phyloP scores from a whole-genome alignment of 2,329 filamentous ascomycete genomes.

The Magnaporthiopsis rhizophila region DNA sequence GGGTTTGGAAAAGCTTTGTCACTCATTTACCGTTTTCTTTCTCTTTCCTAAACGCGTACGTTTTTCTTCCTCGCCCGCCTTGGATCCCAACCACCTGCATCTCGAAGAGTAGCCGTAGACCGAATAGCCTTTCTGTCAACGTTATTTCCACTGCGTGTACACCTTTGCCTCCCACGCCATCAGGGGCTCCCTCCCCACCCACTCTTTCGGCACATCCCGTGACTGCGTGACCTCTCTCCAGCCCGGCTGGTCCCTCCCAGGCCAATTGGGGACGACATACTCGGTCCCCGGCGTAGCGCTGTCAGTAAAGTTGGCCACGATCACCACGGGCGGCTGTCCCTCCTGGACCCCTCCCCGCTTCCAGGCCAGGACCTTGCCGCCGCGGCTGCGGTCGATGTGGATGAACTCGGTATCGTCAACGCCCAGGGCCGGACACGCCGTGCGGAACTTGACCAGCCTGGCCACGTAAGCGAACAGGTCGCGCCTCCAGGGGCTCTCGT shows the following conservation, averaged over 20 bases:
- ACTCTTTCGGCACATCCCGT: conserved; percentile 15
- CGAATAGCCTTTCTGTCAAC: too few species aligned
- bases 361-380: conserved; percentile 17
- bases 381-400: conserved; percentile 15
- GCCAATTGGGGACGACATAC: conserved; percentile 18
- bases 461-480: conserved; percentile 17
- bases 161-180: conserved; percentile 19
- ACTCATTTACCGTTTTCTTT: not conserved
- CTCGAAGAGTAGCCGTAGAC: too few species aligned
- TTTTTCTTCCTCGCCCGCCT: not conserved
- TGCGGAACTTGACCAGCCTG: conserved; percentile 15
- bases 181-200: conserved; percentile 18
- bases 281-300: conserved; percentile 14
- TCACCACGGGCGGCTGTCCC: conserved; percentile 11
- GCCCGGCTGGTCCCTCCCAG: conserved; percentile 10
- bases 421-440: conserved; percentile 16
- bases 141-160: conserved; percentile 15
- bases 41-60: not conserved
- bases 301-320: conserved; percentile 18
- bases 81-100: not conserved
- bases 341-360: conserved; percentile 8
- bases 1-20: not conserved
- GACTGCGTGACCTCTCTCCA: conserved; percentile 18
- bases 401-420: conserved; percentile 17
- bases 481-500: conserved; percentile 16